phyloP scores from a whole-genome alignment of 139 green algal genomes.

The Chlamydomonas eustigma region DNA sequence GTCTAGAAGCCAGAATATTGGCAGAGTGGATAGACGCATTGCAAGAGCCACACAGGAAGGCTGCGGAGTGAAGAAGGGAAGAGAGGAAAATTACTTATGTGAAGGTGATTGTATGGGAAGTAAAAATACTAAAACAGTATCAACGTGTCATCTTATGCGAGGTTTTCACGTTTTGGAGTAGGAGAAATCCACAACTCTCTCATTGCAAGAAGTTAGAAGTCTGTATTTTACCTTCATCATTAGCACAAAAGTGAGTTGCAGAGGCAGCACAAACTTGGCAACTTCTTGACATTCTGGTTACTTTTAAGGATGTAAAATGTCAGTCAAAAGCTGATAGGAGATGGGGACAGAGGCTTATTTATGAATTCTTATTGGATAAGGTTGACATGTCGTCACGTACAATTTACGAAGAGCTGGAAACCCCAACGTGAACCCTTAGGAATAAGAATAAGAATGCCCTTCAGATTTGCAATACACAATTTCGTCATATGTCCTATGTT shows the following conservation, averaged over 20 bases:
- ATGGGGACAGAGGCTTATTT: no score
- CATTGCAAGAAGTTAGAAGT: no score
- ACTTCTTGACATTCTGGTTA: background rate
- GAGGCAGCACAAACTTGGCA: background rate
- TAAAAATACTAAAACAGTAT: background rate
- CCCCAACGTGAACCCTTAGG: no score
- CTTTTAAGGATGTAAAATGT: no score
- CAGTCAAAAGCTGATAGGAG: no score
- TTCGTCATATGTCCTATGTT: no score
- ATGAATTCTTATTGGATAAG: no score
- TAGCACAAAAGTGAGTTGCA: constrained; percentile 4
- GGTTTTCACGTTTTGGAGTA: background rate
- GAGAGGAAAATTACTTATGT: background rate
- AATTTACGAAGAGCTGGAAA: no score
- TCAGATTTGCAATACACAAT: no score
- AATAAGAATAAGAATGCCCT: no score
- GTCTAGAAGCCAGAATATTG: constrained; percentile 35
- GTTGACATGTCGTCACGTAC: no score
- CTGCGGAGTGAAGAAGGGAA: background rate
- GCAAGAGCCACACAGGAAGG: constrained; percentile 38
- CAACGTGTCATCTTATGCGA: background rate
- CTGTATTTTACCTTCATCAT: constrained; percentile 4
- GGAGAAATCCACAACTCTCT: background rate
- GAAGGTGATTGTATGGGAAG: background rate
- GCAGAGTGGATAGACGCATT: constrained; percentile 36